Percentiles rank a stretch among this genome's conserved stretches.
These are phyloP conservation scores for Neurospora sp. DNA, from an alignment of 495 filamentous ascomycete genomes.

Conservation along the genomic window DNA sequence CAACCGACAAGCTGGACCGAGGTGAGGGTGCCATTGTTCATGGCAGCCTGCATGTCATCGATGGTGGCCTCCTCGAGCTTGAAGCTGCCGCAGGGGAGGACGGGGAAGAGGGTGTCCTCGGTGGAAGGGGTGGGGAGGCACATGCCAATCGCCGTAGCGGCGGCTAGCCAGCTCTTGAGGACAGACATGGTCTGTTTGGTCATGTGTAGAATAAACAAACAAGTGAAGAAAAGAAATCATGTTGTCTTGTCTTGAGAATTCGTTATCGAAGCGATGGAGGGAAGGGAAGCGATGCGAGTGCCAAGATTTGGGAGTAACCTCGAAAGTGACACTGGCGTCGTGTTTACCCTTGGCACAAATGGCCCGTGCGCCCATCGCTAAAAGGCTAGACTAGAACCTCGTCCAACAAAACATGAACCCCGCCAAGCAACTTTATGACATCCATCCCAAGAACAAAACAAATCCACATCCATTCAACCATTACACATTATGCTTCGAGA, in stretches of 20 bases:
- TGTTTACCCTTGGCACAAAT: neutral
- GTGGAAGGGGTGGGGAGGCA: neutral
- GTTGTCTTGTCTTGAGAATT: neutral
- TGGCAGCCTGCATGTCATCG: constrained; percentile 29
- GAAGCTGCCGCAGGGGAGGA: constrained; percentile 51
- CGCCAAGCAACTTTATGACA: neutral
- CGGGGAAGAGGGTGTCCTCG: constrained; percentile 26
- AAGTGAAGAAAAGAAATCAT: too few species aligned
- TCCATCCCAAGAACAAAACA: neutral
- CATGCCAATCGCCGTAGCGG: neutral
- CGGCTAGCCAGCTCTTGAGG: neutral
- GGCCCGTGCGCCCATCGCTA: neutral
- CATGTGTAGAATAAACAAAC: neutral
- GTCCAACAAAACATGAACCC: neutral
- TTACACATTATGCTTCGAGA: neutral
- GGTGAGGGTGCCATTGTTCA: constrained; percentile 29
- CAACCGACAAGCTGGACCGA: constrained; percentile 35
- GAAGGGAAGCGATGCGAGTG: neutral
- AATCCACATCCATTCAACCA: neutral
- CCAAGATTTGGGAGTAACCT: neutral
- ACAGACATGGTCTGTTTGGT: neutral
- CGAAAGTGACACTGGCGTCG: neutral
- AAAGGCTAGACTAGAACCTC: neutral
- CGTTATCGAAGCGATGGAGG: neutral
- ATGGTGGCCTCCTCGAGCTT: constrained; percentile 50